Evolutionary conservation across 2,329 filamentous ascomycete species (phyloP), one percentile per base, ranked within the genome.

Genomic region (Apiospora phragmitis): DNA sequence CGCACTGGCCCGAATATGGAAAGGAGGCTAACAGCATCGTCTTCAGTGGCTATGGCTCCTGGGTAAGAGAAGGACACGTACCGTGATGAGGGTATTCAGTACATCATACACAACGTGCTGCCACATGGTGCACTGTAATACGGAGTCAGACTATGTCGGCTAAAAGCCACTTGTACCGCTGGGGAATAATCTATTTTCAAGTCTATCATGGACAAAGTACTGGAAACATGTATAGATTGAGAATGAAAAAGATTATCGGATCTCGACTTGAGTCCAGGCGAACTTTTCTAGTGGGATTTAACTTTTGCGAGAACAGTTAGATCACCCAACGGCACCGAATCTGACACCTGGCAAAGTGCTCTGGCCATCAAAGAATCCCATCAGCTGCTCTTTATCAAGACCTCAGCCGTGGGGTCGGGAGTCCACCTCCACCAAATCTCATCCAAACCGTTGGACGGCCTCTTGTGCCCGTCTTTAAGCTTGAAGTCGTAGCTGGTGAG

Each of bases 11-110:
- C 2, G 69, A 47, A 11, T 76, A 76, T 41, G 72, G 80, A 68
- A 71, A 81, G 0, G 70, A 75, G 0, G 84, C 85, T 2, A 79
- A 77, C 71, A 87, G 86, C 32, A 81, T 85, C 76, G 83, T 86
- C 2, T 71, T 86, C 0, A 85, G 85, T 73, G 81, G 82, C 3
- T 83, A 81, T 11, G 74, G 75, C n/a, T 83, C 80, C 32, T 83
- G 81, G 76, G 77, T 86, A 0, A 0, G 85, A 87, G 72, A 75
- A 79, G 1, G 85, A 87, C 71, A 85, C 80, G 0, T 87, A 81
- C 76, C 80, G 85, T 41, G 83, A 82, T 47, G 83, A 85, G 71
- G 83, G 81, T 0, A 86, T 87, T 38, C 80, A 75, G 7, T 85
- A 79, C 69, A 81, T 85, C 69, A 85, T 38, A 11, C 7, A 62